A percentile compares a stretch with the other conserved stretches of the same genome.
Conservation (phyloP, 2,329 filamentous ascomycete species). For the Colletotrichum brevisporum region DNA sequence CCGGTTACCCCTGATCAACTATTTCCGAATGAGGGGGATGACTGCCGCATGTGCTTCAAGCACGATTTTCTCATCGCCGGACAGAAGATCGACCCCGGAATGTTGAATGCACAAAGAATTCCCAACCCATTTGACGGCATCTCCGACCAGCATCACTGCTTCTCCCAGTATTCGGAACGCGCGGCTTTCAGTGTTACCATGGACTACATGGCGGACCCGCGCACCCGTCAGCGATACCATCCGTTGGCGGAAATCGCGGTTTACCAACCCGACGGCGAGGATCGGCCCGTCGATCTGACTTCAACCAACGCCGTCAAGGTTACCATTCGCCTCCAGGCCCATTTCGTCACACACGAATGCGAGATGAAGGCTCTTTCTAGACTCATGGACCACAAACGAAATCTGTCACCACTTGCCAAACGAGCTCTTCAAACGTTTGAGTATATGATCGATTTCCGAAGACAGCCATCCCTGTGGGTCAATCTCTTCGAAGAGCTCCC, state of each 20-base stretch:
- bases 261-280: background rate
- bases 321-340: constrained; percentile 9
- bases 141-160: background rate
- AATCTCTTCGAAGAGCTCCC: constrained; percentile 33
- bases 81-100: constrained; percentile 9
- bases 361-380: constrained; percentile 25
- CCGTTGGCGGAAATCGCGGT: constrained; percentile 16
- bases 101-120: constrained; percentile 24
- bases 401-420: background rate
- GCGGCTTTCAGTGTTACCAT: constrained; percentile 32
- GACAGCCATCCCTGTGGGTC: constrained; percentile 13
- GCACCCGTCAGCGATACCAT: constrained; percentile 17
- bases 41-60: constrained; percentile 18
- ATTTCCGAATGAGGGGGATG: constrained; percentile 29
- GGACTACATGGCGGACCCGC: constrained; percentile 26
- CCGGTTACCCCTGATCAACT: background rate
- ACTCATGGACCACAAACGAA: constrained; percentile 23
- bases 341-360: constrained; percentile 27
- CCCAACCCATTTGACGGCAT: constrained; percentile 21
- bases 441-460: constrained; percentile 34
- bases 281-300: background rate
- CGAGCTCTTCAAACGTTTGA: constrained; percentile 14
- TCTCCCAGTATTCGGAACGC: background rate
- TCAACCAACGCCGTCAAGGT: constrained; percentile 21
- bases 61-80: constrained; percentile 14